These are phyloP conservation scores for Heteromeles arbutifolia DNA, from an alignment of 306 rosid species.

Conservation along the genomic window DNA sequence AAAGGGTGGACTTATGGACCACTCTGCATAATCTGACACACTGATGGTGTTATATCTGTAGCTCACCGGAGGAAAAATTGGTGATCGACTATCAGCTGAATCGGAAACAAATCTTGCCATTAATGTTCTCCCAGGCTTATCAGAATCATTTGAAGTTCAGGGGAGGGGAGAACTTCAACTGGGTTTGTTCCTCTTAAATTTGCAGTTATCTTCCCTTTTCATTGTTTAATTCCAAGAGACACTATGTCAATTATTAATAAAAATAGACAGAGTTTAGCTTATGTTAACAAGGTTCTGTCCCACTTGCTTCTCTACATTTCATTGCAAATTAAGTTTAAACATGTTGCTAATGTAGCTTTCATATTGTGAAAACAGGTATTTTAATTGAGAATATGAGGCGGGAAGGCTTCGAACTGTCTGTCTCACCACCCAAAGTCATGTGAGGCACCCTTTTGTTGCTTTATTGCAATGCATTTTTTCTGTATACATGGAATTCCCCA, in stretches of 20 bases:
- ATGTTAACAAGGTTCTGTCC: background rate
- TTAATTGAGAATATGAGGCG: constrained; percentile 98
- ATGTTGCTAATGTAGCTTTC: constrained; percentile 17
- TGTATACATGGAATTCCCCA: background rate
- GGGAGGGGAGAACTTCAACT: constrained; percentile 99
- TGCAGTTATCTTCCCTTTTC: constrained; percentile 13
- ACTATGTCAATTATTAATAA: background rate
- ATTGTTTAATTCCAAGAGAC: background rate
- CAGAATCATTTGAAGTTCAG: constrained; percentile 94
- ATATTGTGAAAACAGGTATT: constrained; percentile 57
- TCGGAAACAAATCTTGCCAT: constrained; percentile 98
- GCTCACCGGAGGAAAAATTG: constrained; percentile 93
- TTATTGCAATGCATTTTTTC: constrained; percentile 1
- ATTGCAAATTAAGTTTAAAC: background rate
- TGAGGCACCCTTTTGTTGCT: constrained; percentile 25
- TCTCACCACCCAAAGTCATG: constrained; percentile 98
- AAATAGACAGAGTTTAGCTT: background rate
- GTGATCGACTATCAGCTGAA: constrained; percentile 85
- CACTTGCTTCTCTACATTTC: background rate
- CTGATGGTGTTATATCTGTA: constrained; percentile 31
- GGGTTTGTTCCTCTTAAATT: constrained; percentile 46
- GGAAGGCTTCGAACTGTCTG: constrained; percentile 91
- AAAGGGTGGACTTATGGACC: background rate
- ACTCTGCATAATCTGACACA: constrained; percentile 19
- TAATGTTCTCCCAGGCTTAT: constrained; percentile 89